These are phyloP conservation scores for Pseudopithomyces chartarum DNA, from an alignment of 2,329 filamentous ascomycete species.

Conservation along the genomic window DNA sequence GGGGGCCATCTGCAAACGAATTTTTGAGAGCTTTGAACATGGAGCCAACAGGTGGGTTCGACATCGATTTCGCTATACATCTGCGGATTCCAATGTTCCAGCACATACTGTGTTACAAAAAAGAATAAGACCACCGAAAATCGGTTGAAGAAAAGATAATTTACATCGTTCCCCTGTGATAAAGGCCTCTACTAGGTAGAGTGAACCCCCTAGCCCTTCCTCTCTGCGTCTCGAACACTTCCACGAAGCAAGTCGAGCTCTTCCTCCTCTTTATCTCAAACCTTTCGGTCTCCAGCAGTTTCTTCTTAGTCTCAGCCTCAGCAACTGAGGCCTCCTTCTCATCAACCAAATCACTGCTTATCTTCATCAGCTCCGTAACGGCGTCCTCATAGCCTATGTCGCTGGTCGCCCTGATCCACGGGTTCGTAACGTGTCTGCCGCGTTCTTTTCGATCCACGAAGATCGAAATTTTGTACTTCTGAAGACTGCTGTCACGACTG, in stretches of 20 bases:
- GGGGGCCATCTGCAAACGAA: too few species aligned
- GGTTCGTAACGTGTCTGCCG: conserved; percentile 7
- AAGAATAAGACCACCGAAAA: neutral
- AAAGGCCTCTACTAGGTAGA: neutral
- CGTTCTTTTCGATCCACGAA: conserved; percentile 11
- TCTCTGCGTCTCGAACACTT: neutral
- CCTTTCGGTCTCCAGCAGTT: neutral
- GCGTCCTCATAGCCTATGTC: conserved; percentile 6
- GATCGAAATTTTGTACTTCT: conserved; percentile 11
- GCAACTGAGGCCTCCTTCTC: neutral
- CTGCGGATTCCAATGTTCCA: neutral
- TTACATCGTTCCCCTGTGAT: neutral
- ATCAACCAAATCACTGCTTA: conserved; percentile 1
- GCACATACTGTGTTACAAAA: neutral
- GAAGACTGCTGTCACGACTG: neutral
- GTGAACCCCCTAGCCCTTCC: conserved; percentile 4
- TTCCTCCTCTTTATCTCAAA: neutral
- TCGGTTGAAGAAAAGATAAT: neutral
- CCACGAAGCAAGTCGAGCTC: neutral
- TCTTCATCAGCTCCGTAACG: neutral
- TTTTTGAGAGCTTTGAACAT: too few species aligned
- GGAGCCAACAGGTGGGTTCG: too few species aligned
- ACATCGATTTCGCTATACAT: too few species aligned
- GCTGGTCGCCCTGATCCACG: conserved; percentile 7
- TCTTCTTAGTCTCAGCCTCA: neutral